Conservation (phyloP, 257 asterid genomes). For the Scutellaria minor region DNA sequence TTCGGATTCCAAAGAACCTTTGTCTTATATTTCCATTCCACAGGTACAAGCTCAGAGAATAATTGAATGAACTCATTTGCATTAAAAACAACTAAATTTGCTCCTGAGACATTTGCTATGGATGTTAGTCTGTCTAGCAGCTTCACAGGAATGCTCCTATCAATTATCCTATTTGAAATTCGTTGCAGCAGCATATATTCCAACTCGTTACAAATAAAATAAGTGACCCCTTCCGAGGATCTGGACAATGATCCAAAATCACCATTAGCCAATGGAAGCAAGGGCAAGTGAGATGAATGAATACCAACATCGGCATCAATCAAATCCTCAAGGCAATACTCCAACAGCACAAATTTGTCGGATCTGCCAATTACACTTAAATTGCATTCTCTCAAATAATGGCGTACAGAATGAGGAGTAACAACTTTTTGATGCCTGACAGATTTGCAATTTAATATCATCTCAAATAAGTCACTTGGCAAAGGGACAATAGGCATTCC, state of each 20-base stretch:
- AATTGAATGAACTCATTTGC: conserved; percentile 59
- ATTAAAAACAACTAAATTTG: conserved; percentile 68
- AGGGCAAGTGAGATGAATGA: conserved; percentile 60
- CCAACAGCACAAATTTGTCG: conserved; percentile 70
- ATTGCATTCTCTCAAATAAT: conserved; percentile 61
- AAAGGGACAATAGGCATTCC: conserved; percentile 88
- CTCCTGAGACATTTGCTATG: conserved; percentile 77
- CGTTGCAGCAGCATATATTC: conserved; percentile 75
- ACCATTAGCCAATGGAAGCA: conserved; percentile 93
- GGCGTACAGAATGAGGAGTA: conserved; percentile 88
- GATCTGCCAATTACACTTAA: conserved; percentile 54
- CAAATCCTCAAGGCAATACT: conserved; percentile 94
- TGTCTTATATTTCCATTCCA: conserved; percentile 74
- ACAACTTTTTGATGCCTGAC: conserved; percentile 63
- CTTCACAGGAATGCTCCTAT: conserved; percentile 64
- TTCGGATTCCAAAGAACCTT: conserved; percentile 76
- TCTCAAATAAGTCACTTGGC: conserved; percentile 68
- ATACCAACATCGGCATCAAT: conserved; percentile 77
- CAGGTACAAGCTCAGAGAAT: conserved; percentile 69
- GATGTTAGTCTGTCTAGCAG: conserved; percentile 66
- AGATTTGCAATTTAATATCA: conserved; percentile 64
- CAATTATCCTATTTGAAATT: conserved; percentile 70
- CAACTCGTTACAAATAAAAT: conserved; percentile 81
- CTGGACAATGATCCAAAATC: conserved; percentile 73
- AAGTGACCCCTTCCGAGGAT: conserved; percentile 56